Percentiles rank a stretch among this genome's conserved stretches.
phyloP scores from a whole-genome alignment of 2,329 filamentous ascomycete genomes.

The Metarhizium rileyi region DNA sequence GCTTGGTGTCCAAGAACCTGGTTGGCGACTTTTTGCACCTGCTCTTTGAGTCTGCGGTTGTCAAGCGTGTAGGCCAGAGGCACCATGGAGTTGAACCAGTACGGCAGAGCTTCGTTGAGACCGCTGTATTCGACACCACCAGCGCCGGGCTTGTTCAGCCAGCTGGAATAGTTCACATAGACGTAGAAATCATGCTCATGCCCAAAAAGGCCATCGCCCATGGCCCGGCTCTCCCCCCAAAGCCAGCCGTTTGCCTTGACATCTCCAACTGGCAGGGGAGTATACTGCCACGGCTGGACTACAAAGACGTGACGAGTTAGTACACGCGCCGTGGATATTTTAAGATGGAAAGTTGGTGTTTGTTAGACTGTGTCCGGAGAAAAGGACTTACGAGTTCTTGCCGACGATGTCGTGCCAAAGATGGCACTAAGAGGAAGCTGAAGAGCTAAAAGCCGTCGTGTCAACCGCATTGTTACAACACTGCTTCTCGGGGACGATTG shows the following conservation, averaged over 20 bases:
- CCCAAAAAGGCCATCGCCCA: constrained; percentile 41
- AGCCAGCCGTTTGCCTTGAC: constrained; percentile 44
- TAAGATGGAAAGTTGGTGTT: background rate
- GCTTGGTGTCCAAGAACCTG: constrained; percentile 32
- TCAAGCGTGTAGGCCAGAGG: constrained; percentile 43
- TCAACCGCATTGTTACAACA: constrained; percentile 2
- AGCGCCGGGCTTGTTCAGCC: constrained; percentile 22
- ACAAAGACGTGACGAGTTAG: background rate
- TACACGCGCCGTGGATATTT: background rate
- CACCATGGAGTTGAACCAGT: constrained; percentile 52
- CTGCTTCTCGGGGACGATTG: background rate
- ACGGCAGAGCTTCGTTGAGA: constrained; percentile 47
- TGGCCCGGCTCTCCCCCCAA: constrained; percentile 35
- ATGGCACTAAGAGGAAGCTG: constrained; percentile 3
- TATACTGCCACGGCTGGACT: constrained; percentile 14
- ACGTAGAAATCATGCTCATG: constrained; percentile 44
- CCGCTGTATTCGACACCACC: constrained; percentile 43
- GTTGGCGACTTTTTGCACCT: constrained; percentile 26
- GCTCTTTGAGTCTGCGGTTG: constrained; percentile 30
- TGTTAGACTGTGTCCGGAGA: background rate
- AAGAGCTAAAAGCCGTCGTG: background rate
- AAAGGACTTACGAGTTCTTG: constrained; percentile 4
- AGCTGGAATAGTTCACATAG: constrained; percentile 39
- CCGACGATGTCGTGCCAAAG: background rate
- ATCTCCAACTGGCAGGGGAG: constrained; percentile 33